Base-by-base conservation (phyloP, 2,329 filamentous ascomycete genomes). In the Xylariaceae sp. region DNA sequence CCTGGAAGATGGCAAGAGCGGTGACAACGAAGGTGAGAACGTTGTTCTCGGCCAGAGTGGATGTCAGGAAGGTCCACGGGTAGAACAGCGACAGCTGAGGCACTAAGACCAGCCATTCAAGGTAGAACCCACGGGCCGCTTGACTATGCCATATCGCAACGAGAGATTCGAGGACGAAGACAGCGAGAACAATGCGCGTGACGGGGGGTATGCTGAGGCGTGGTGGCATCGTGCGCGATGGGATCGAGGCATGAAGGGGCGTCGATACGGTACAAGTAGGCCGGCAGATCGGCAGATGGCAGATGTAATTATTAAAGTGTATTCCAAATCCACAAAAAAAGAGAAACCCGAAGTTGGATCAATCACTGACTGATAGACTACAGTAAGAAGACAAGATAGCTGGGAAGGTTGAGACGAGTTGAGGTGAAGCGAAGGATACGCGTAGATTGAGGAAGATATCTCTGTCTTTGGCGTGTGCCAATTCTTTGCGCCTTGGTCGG, bases 171-270 rank as follows among this genome's bases (percentile, higher is more conserved):
- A 83, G 73, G 56, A 90, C 69, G 51, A 96, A 80, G 52, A 79
- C 78, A 64, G 87, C 81, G 61, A 99, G 85, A 48, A 92, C 78
- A 61, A 82, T 83, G 56, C 94, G 86, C 42, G 94, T 97, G 59
- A 96, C 82, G 30, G 94, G 92, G 52, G 94, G 94, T 56, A 97
- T 86, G 66, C 95, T 96, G 72, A 96, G 80, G 75, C 92, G 86
- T 47, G 85, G 79, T 62, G 88, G 80, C 90, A 95, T 87, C 66
- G 63, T 70, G 69, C 61, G 53, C 45, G 15, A 52, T 57, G 48
- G 52, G 22, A 27, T 27, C 22, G 22, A 27, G 4, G 22, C 22
- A 27, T 27, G 22, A 27, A 27, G 4, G 22, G 7, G 22, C 4
- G 22, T 27, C 22, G 22, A 27, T 7, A 27, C 22, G 7, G 22